A percentile compares a stretch with the other conserved stretches of the same genome.
Evolutionary conservation across 345 rosid genomes (phyloP).

Genomic region (Eutrema yunnanense): DNA sequence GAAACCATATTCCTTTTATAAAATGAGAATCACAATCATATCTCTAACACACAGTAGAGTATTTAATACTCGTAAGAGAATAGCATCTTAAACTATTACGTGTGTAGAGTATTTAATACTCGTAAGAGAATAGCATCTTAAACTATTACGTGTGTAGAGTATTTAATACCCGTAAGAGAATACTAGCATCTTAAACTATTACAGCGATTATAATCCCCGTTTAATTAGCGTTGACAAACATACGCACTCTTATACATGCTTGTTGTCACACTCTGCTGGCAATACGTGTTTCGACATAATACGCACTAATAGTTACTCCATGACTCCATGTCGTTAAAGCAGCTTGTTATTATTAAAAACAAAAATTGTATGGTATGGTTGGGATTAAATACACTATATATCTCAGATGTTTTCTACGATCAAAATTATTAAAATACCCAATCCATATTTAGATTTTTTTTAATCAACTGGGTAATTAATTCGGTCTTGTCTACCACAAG

Average conservation of each 20-base stretch:
- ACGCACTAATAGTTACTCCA: neutral
- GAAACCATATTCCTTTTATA: too few relatives aligned
- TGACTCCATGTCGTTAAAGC: neutral
- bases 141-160: too few relatives aligned
- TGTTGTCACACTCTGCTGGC: neutral
- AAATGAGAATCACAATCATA: too few relatives aligned
- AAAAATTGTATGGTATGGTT: neutral
- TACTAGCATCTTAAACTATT: too few relatives aligned
- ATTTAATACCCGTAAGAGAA: too few relatives aligned
- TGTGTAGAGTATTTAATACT: too few relatives aligned
- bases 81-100: neutral
- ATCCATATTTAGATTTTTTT: neutral
- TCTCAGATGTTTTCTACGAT: neutral
- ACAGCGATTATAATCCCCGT: too few relatives aligned
- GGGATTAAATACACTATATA: neutral
- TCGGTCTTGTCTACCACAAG: neutral
- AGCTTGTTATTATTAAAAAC: neutral
- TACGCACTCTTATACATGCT: neutral
- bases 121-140: too few relatives aligned
- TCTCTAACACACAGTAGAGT: neutral
- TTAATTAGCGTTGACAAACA: neutral
- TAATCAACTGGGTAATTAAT: neutral
- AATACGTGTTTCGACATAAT: neutral
- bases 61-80: neutral
- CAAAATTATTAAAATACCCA: neutral